A percentile compares a stretch with the other conserved stretches of the same genome.
Evolutionary conservation across 2,329 filamentous ascomycete genomes (phyloP).

Genomic region (Rutstroemia sydowiana): DNA sequence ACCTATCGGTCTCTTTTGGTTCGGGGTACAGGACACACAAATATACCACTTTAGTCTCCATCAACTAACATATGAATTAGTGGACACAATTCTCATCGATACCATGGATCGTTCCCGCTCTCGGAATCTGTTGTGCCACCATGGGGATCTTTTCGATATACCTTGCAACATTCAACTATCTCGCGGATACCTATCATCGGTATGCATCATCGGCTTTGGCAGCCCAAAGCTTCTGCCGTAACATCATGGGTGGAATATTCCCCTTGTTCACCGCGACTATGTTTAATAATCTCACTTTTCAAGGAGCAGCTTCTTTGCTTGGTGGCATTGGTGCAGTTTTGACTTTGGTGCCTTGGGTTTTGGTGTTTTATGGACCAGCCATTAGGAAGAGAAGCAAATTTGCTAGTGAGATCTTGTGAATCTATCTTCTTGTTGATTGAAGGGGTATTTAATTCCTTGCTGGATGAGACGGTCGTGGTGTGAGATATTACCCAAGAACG

Average conservation of each 20-base stretch:
- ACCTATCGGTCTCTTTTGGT: constrained; percentile 69
- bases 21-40: too few species aligned
- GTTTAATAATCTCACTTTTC: constrained; percentile 65
- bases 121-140: constrained; percentile 67
- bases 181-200: constrained; percentile 78
- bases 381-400: constrained; percentile 74
- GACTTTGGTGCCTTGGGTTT: constrained; percentile 79
- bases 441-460: too few species aligned
- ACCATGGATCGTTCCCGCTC: constrained; percentile 65
- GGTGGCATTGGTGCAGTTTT: constrained; percentile 61
- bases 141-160: constrained; percentile 85
- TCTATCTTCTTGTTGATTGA: too few species aligned
- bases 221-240: constrained; percentile 79
- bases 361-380: constrained; percentile 68
- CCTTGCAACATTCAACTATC: constrained; percentile 84
- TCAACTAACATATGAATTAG: constrained; percentile 41
- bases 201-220: constrained; percentile 83
- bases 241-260: constrained; percentile 74
- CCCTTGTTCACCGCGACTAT: constrained; percentile 68
- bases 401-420: constrained; percentile 37
- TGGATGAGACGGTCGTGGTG: too few species aligned
- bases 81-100: constrained; percentile 56
- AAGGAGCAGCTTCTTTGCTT: constrained; percentile 64
- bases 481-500: too few species aligned
- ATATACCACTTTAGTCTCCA: too few species aligned